Evolutionary conservation across 352 stramenopile genomes (phyloP).

Genomic region (Phytophthora sansomeana): DNA sequence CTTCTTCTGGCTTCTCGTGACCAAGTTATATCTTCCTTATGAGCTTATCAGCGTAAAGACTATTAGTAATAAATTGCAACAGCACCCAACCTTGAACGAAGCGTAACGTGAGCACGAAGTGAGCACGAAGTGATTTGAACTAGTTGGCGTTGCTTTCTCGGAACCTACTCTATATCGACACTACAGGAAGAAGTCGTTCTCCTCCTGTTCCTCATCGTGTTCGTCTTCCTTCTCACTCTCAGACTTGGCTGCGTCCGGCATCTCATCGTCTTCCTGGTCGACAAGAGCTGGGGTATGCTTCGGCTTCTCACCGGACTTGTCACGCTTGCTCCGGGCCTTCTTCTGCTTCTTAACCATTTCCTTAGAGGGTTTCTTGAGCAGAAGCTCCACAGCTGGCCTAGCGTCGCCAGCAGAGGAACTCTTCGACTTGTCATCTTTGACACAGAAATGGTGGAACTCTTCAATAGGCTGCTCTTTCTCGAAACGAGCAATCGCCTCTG

Average conservation of each 20-base stretch:
- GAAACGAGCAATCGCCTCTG: constrained; percentile 57
- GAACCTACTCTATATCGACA: constrained; percentile 12
- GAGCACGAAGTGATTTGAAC: neutral
- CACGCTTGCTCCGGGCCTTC: constrained; percentile 58
- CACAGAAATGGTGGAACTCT: constrained; percentile 81
- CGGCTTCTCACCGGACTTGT: constrained; percentile 50
- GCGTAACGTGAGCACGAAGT: neutral
- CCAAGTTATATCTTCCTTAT: constrained; percentile 11
- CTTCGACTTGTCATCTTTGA: constrained; percentile 57
- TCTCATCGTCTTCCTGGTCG: constrained; percentile 61
- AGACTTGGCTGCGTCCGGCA: constrained; percentile 21
- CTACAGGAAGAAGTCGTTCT: constrained; percentile 81
- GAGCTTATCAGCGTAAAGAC: constrained; percentile 34
- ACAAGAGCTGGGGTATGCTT: constrained; percentile 48
- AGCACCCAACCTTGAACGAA: constrained; percentile 17
- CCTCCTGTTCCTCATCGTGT: constrained; percentile 49
- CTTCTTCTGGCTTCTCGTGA: neutral
- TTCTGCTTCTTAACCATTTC: constrained; percentile 78
- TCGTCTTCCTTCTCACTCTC: constrained; percentile 31
- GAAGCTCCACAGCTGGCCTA: constrained; percentile 49
- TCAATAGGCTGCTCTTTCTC: constrained; percentile 63
- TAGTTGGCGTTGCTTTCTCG: neutral
- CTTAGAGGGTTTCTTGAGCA: constrained; percentile 74
- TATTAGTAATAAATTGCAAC: constrained; percentile 38
- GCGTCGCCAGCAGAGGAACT: constrained; percentile 17